Evolutionary conservation across 1,284 basidiomycete species (phyloP).

Genomic region (Moniliella sp.): DNA sequence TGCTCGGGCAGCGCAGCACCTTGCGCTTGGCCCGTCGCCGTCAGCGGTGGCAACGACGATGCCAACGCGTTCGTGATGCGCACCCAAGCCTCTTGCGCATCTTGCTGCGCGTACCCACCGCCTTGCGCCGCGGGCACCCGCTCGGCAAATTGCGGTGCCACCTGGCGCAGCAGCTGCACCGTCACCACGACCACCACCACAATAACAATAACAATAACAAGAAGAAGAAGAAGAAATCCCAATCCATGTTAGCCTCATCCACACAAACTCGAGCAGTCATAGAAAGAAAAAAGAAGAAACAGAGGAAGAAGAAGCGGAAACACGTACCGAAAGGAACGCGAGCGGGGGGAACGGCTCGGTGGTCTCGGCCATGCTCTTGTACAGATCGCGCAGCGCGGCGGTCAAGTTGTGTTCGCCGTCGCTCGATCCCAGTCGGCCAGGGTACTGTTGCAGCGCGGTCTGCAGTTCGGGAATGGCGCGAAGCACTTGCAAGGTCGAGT

Average conservation of each 20-base stretch:
- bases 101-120: constrained; percentile 59
- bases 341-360: constrained; percentile 56
- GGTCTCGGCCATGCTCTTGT: constrained; percentile 50
- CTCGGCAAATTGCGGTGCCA: constrained; percentile 81
- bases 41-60: constrained; percentile 37
- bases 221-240: constrained; percentile 2
- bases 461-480: constrained; percentile 73
- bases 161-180: constrained; percentile 44
- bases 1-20: constrained; percentile 7
- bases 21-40: neutral
- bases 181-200: neutral
- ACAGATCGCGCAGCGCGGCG: constrained; percentile 50
- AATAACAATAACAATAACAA: neutral
- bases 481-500: constrained; percentile 74
- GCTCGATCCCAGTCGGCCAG: neutral
- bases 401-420: constrained; percentile 36
- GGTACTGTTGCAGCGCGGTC: constrained; percentile 14
- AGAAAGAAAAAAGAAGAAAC: neutral
- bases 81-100: constrained; percentile 85
- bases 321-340: constrained; percentile 42
- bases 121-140: constrained; percentile 35
- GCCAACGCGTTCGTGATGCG: constrained; percentile 60
- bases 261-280: no score
- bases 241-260: no score
- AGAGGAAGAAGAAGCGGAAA: constrained; percentile 1